Conservation (phyloP, 2,329 filamentous ascomycete species). For the Ramichloridium luteum region DNA sequence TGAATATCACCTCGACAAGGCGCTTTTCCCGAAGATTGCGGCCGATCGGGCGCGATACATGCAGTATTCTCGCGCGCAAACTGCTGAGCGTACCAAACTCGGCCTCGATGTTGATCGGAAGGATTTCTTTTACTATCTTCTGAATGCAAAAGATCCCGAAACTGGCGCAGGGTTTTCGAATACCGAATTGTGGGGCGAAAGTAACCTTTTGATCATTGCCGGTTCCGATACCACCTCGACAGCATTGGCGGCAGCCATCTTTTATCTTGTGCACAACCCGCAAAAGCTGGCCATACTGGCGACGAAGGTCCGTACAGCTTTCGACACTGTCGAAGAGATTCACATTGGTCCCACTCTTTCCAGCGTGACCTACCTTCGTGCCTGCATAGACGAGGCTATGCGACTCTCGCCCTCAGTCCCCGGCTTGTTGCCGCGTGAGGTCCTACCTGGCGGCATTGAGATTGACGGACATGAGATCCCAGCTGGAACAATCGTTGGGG, state of each 20-base stretch:
- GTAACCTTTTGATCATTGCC: slow-evolving; percentile 21
- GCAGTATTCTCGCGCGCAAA: slow-evolving; percentile 32
- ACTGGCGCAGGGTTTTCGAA: slow-evolving; percentile 20
- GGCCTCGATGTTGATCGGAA: slow-evolving; percentile 20
- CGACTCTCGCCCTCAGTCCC: slow-evolving; percentile 35
- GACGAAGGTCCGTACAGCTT: slow-evolving; percentile 30
- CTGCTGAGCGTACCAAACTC: slow-evolving; percentile 29
- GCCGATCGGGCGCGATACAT: slow-evolving; percentile 30
- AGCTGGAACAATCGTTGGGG: slow-evolving; percentile 23
- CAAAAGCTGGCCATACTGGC: slow-evolving; percentile 19
- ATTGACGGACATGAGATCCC: slow-evolving; percentile 27
- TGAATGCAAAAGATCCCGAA: slow-evolving; percentile 21
- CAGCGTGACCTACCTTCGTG: slow-evolving; percentile 30
- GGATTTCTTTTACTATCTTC: slow-evolving; percentile 20
- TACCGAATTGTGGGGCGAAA: slow-evolving; percentile 20
- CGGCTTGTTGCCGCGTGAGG: slow-evolving; percentile 24
- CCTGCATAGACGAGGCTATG: slow-evolving; percentile 37
- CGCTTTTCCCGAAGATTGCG: slow-evolving; percentile 34
- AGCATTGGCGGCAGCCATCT: slow-evolving; percentile 24
- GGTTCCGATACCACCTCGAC: slow-evolving; percentile 26
- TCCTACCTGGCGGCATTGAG: slow-evolving; percentile 19
- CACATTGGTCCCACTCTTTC: slow-evolving; percentile 28
- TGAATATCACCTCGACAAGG: slow-evolving; percentile 26
- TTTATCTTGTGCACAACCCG: slow-evolving; percentile 25
- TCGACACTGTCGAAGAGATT: slow-evolving; percentile 35